Percentiles rank a stretch among this genome's conserved stretches.
Conservation (phyloP, 768 basidiomycete genomes). For the Pleurotus ostreatus region DNA sequence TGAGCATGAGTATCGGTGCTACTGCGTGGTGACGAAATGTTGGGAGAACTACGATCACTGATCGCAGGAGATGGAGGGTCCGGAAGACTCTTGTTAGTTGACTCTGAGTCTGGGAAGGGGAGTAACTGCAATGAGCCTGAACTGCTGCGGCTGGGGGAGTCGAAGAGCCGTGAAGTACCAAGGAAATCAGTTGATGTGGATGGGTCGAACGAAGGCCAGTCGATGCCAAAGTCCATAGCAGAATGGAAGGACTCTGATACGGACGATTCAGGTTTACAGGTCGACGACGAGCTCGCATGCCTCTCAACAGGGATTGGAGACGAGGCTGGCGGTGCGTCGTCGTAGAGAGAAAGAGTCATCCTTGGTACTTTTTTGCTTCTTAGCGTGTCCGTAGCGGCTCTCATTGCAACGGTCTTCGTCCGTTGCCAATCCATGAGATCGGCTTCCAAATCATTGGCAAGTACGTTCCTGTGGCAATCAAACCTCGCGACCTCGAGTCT, state of each 20-base stretch:
- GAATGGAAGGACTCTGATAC: slow-evolving; percentile 64
- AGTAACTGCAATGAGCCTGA: slow-evolving; percentile 28
- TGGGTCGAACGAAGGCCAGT: slow-evolving; percentile 43
- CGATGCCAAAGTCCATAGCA: slow-evolving; percentile 52
- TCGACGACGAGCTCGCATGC: slow-evolving; percentile 20
- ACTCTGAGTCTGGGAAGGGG: slow-evolving; percentile 23
- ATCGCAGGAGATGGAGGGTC: slow-evolving; percentile 2
- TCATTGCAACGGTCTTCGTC: slow-evolving; percentile 68
- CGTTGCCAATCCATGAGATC: slow-evolving; percentile 65
- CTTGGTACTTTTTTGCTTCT: slow-evolving; percentile 35
- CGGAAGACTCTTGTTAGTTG: background rate
- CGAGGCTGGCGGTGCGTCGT: slow-evolving; percentile 15
- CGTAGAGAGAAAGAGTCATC: slow-evolving; percentile 33
- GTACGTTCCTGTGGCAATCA: slow-evolving; percentile 70
- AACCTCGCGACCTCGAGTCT: slow-evolving; percentile 74
- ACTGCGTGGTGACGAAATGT: slow-evolving; percentile 7
- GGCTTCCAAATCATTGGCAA: slow-evolving; percentile 69
- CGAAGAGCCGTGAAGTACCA: slow-evolving; percentile 23
- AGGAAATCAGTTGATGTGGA: slow-evolving; percentile 27
- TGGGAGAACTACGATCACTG: slow-evolving; percentile 2
- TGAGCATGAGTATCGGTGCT: slow-evolving; percentile 6
- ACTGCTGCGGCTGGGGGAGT: slow-evolving; percentile 31
- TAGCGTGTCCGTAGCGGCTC: slow-evolving; percentile 66
- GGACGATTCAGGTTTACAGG: slow-evolving; percentile 41
- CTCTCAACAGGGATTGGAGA: slow-evolving; percentile 13